Evolutionary conservation across 305 asterid species (phyloP), one percentile per base, ranked within the genome.

Genomic region (Euphrasia arctica): DNA sequence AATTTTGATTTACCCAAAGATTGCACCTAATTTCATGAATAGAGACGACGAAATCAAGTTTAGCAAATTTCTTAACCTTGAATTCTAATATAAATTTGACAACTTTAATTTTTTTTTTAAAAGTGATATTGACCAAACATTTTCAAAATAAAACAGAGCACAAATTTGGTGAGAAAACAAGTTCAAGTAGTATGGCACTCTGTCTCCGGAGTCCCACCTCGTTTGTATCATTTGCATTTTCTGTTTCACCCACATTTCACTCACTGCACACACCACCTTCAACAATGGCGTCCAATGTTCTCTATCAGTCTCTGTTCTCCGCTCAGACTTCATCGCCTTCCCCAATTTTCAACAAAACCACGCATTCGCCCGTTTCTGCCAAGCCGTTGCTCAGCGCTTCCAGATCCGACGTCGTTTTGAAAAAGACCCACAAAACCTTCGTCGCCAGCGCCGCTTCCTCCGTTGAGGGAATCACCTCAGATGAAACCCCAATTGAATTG

Each of bases 401-500:
- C 64, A 74, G 86, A 87, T 80, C 81, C 71, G 65, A 72, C 34
- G 55, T 67, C 36, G 42, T 78, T 5, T 72, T 59, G 66, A 73
- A 70, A 65, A 79, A 74, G 60, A 5, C 77, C 68, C 74, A 50
- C 29, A 70, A 32, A 55, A 60, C 55, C 32, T 72, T 75, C 62
- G 45, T 82, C 70, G 70, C 68, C 63, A 78, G 75, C 31, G 82
- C 79, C 55, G 29, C 71, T 27, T 12, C 82, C 52, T 11, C 82
- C 56, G 85, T 29, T 18, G 73, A 58, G 34, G 78, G 54, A 29
- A 43, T 39, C 66, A 41, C 77, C 71, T 60, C 70, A 10, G 31
- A 65, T 1, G 86, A 86, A 52, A 80, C 72, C 64, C 92, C 92
- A n/a, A 88, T 85, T 76, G 95, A 88, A 85, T 59, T 88, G 80